Evolutionary conservation across 202 grass and related monocot genomes (phyloP), one percentile per base, ranked within the genome.

Genomic region (Zoysia matrella): DNA sequence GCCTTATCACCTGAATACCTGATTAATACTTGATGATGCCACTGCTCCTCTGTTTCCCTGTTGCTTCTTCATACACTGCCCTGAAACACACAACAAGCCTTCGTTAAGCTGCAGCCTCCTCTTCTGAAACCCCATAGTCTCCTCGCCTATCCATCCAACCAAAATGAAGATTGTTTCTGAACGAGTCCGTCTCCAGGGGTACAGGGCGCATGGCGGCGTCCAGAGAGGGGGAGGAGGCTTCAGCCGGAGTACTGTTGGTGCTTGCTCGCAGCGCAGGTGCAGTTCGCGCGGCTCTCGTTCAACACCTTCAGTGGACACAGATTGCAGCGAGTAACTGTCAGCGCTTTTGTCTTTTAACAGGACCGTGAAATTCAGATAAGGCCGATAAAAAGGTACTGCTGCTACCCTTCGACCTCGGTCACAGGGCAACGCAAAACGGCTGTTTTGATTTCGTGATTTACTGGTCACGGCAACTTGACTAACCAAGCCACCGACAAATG

Each of bases 191-290:
- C 22, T 22, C 22, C 22, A 11, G n/a, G 53, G 86, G 22, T 60
- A 53, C 60, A 56, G 36, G 6, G 65, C 74, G 70, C 62, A 69
- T 61, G 61, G 83, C 49, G 70, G 18, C 15, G 44, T 74, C 64
- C 58, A 53, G 36, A 22, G 22, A 22, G 22, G 22, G 85, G 22
- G 22, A 22, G 22, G 22, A 22, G 22, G 22, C 44, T 85, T 92
- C 53, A 91, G 57, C 83, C 79, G 36, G 89, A 89, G 78, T 79
- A 86, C 63, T 80, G 84, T 54, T 91, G 81, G 41, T 90, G 78
- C 91, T 97, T 89, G 84, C 86, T 93, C 60, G 88, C 87, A 41
- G 91, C 75, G 85, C 94, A 97, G 22, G 22, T 22, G 22, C 22
- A 22, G 22, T 22, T 22, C 22, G 22, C 22, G 22, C 22, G 22